Base-by-base conservation (phyloP, 2,329 filamentous ascomycete genomes). In the Hypoxylon sp. region DNA sequence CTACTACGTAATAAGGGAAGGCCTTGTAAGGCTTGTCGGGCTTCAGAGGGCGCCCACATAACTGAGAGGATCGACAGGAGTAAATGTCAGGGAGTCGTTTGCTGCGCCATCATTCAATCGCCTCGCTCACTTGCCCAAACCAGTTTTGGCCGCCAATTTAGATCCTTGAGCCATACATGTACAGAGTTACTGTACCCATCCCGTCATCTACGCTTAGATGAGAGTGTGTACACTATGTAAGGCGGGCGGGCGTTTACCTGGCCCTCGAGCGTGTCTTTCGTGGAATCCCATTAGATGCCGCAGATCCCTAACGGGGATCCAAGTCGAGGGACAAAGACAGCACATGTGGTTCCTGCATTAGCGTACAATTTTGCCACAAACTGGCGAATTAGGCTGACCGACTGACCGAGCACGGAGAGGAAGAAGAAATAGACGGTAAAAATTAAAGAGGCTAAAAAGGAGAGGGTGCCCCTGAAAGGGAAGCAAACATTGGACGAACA, bases 321-420 rank as follows among this genome's bases (percentile, higher is more conserved):
- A 18, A 17, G 21, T 20, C 15, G 21, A 48, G 20, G n/a, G 27
- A 37, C 43, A 46, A 48, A 52, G 13, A 42, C 59, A 61, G 58
- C 58, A 49, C 51, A 54, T 60, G 55, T 58, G n/a, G 69, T 70
- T 70, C 69, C 69, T 70, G 69, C 69, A 70, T 70, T 70, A 70
- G 69, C 59, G 64, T 47, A 21, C 17, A n/a, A 18, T 38, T 55
- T 43, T 60, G 47, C 53, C 46, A 63, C 48, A 29, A 51, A 21
- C 24, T 54, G n/a, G 45, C 50, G n/a, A n/a, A n/a, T n/a, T n/a
- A n/a, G n/a, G n/a, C n/a, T n/a, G n/a, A n/a, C n/a, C n/a, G n/a
- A n/a, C n/a, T n/a, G n/a, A 60, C 48, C 38, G 29, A 53, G 18
- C 9, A 29, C 41, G 24, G 31, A 37, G 24, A n/a, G n/a, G n/a